Evolutionary conservation across 2,329 filamentous ascomycete species (phyloP), one percentile per base, ranked within the genome.

Genomic region (Escovopsis sp.): DNA sequence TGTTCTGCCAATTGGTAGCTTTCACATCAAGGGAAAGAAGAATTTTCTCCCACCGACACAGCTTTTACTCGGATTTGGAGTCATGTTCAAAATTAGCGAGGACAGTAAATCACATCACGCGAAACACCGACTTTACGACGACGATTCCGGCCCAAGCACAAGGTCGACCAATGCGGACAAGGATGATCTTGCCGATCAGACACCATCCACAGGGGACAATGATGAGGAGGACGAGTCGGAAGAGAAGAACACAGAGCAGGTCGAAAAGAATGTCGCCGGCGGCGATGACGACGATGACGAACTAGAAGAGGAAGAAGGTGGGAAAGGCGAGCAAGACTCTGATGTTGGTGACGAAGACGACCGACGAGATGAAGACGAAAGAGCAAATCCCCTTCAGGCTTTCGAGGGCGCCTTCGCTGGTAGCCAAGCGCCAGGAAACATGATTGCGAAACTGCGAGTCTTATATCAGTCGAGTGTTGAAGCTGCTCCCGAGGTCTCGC

Each of bases 1-100:
- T 50, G 89, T 85, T 52, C 63, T 98, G 6, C 74, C 79, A 0
- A 69, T 75, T 0, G 91, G 89, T 15, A 76, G 76, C 48, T 95
- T 98, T 58, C 76, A 80, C 60, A 71, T 95, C 39, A 74, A 75
- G 33, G 89, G 88, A 3, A 82, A 84, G 63, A 96, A 95, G 66
- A 94, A 94, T 54, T 91, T 83, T 52, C 62, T 98, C 33, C 85
- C 89, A 0, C 89, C 91, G 1, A 82, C 86, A 6, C 87, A 89
- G 54, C 69, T 96, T 26, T 67, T 95, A 2, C 73, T 98, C 30
- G 91, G 91, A 0, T 85, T 96, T 55, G 88, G 80, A 2, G 72
- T 94, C 37, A 71, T 94, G 61, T 98, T 94, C 61, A 81, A 78
- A 53, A 81, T 96, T 41, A 94, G 85, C 53, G 84, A 93, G 43